Evolutionary conservation across 2,329 filamentous ascomycete genomes (phyloP).

Genomic region (Fusarium sterilihyphosum): DNA sequence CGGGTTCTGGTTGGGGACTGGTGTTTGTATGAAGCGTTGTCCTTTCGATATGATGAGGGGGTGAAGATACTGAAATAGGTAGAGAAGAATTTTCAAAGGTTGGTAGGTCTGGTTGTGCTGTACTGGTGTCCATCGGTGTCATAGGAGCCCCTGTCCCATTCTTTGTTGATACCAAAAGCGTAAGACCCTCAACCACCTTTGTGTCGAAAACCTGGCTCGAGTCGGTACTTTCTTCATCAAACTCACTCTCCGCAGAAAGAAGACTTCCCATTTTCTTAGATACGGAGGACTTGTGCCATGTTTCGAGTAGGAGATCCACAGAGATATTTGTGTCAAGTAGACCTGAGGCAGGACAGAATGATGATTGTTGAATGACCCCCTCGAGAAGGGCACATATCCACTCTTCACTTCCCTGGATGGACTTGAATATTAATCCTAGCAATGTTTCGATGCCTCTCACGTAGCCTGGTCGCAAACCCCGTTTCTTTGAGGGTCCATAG

Average conservation of each 20-base stretch:
- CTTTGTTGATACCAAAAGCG: background rate
- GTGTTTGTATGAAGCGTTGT: too few species aligned
- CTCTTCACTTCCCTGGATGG: background rate
- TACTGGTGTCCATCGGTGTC: background rate
- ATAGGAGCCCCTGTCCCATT: background rate
- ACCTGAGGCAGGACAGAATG: background rate
- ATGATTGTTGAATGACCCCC: fast-evolving
- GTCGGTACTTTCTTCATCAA: background rate
- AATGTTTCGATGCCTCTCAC: constrained; percentile 13
- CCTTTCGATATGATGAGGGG: too few species aligned
- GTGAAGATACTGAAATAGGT: background rate
- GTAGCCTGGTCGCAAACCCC: background rate
- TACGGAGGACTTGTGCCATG: background rate
- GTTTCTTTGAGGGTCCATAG: constrained; percentile 12
- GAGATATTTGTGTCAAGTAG: background rate
- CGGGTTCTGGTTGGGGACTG: fast-evolving
- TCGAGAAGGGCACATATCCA: background rate
- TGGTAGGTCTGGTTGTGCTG: background rate
- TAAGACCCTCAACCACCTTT: background rate
- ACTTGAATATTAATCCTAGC: background rate
- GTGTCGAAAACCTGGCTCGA: background rate
- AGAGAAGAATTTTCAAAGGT: background rate
- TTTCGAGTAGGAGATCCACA: background rate
- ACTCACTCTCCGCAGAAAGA: background rate
- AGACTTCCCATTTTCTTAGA: background rate